Conservation (phyloP, 495 filamentous ascomycete genomes). For the Penicillium argentinense region DNA sequence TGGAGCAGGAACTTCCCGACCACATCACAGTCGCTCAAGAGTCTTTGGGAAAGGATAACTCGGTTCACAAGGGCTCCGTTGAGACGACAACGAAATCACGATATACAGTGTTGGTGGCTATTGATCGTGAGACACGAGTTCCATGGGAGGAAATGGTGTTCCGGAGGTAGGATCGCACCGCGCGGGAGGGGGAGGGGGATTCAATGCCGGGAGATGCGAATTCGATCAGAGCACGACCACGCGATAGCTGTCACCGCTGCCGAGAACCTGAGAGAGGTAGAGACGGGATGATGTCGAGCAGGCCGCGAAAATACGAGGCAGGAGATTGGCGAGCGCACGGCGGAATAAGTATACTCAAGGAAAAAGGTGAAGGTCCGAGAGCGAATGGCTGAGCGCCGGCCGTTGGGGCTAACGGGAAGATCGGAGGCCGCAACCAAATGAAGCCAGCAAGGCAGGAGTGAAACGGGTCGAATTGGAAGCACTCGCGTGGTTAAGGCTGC, state of each 20-base stretch:
- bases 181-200: constrained; percentile 5
- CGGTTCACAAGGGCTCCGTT: constrained; percentile 1
- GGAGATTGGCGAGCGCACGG: not conserved
- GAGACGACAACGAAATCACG: not conserved
- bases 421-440: too few species aligned
- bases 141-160: constrained; percentile 19
- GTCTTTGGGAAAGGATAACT: not conserved
- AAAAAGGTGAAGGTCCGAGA: constrained; percentile 15
- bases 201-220: constrained; percentile 10
- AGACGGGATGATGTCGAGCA: too few species aligned
- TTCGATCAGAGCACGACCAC: not conserved
- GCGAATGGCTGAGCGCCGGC: constrained; percentile 11
- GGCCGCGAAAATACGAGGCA: too few species aligned
- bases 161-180: constrained; percentile 18
- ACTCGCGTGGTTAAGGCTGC: not conserved
- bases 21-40: constrained; percentile 35
- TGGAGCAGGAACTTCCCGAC: constrained; percentile 22
- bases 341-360: constrained; percentile 22
- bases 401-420: constrained; percentile 1
- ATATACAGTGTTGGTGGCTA: too few species aligned
- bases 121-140: constrained; percentile 14
- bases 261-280: too few species aligned
- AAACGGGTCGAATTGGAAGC: constrained; percentile 7
- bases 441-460: not conserved
- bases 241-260: too few species aligned